These are phyloP conservation scores for Phlegmacium glaucopus DNA, from an alignment of 768 basidiomycete species.

Conservation along the genomic window DNA sequence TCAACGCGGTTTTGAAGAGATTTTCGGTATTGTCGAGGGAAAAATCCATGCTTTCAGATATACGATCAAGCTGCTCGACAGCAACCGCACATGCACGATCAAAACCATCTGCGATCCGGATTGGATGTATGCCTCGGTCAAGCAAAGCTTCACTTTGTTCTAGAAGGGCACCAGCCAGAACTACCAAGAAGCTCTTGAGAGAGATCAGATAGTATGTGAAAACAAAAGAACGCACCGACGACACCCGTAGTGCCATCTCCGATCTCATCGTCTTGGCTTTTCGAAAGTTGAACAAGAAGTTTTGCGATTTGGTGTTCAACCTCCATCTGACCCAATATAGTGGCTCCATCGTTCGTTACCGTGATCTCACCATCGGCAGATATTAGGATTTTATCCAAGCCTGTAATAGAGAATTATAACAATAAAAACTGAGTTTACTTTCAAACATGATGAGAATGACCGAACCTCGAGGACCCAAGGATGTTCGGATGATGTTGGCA, in stretches of 20 bases:
- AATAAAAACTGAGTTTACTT: slow-evolving; percentile 6
- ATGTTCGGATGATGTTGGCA: slow-evolving; percentile 92
- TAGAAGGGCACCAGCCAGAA: slow-evolving; percentile 95
- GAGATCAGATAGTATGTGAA: not conserved
- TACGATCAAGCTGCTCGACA: slow-evolving; percentile 83
- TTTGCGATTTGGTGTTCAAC: slow-evolving; percentile 99
- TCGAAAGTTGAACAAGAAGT: slow-evolving; percentile 92
- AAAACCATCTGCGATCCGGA: slow-evolving; percentile 98
- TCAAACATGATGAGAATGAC: not conserved
- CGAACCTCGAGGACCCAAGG: slow-evolving; percentile 88
- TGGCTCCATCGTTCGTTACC: slow-evolving; percentile 98
- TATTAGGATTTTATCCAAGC: slow-evolving; percentile 92
- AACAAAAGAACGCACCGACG: slow-evolving; percentile 66
- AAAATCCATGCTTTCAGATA: slow-evolving; percentile 88
- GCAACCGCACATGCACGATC: slow-evolving; percentile 92
- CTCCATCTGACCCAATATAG: slow-evolving; percentile 97
- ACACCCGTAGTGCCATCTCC: slow-evolving; percentile 99
- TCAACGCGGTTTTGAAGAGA: slow-evolving; percentile 92
- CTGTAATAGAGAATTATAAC: slow-evolving; percentile 34
- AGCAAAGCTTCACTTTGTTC: slow-evolving; percentile 94
- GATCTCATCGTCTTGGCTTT: slow-evolving; percentile 99
- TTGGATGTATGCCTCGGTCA: slow-evolving; percentile 99
- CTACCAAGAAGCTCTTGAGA: slow-evolving; percentile 36
- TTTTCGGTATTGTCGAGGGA: slow-evolving; percentile 80
- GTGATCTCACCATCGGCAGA: slow-evolving; percentile 98